Evolutionary conservation across 169 alveolate species (phyloP).

Genomic region (Plasmodium gallinaceum): DNA sequence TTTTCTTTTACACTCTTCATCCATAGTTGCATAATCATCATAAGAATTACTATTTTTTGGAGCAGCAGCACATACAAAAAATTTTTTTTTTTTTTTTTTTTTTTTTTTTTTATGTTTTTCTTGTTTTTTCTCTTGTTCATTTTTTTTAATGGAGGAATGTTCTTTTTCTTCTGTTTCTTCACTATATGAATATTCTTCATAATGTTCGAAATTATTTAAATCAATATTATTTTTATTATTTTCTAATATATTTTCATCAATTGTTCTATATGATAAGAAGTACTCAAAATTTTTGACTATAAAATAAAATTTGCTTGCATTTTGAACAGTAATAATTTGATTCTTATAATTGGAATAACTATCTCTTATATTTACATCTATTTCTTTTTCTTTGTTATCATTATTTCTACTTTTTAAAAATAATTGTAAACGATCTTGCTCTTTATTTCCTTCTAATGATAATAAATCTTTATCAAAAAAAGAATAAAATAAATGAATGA

Average conservation of each 20-base stretch:
- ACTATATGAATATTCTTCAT: not conserved
- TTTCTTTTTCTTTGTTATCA: not conserved
- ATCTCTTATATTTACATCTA: not conserved
- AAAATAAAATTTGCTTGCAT: conserved; percentile 61
- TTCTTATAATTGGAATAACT: not conserved
- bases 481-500: conserved; percentile 67
- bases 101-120: not conserved
- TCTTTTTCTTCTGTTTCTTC: not conserved
- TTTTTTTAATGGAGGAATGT: not conserved
- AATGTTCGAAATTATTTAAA: not conserved
- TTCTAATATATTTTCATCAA: conserved; percentile 19
- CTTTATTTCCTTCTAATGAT: conserved; percentile 1
- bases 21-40: not conserved
- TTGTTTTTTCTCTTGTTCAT: not conserved
- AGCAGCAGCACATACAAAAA: not conserved
- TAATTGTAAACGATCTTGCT: conserved; percentile 13
- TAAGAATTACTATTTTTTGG: not conserved
- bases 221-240: not conserved
- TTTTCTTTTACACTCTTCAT: conserved; percentile 1
- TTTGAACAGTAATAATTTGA: conserved; percentile 48
- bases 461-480: conserved; percentile 50
- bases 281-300: conserved; percentile 40
- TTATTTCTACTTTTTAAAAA: conserved; percentile 13
- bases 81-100: conserved; percentile 12
- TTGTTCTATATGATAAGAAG: conserved; percentile 33